phyloP scores from a whole-genome alignment of 2,329 filamentous ascomycete genomes.

The Pezicula rhizophila region DNA sequence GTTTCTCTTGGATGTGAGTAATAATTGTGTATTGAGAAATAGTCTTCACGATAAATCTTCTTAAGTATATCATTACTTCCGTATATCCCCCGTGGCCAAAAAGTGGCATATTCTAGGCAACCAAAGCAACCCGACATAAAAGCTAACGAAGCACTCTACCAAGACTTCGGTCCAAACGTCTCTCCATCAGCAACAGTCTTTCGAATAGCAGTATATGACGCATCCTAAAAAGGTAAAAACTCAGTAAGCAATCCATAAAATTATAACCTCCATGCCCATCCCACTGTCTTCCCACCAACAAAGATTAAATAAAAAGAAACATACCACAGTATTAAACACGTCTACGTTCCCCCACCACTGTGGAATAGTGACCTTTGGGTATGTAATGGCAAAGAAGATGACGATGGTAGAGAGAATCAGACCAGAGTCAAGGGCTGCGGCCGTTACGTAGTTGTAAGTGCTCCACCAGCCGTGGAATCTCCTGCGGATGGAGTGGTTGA shows the following conservation, averaged over 20 bases:
- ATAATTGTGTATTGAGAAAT: too few relatives aligned
- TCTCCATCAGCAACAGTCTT: constrained; percentile 44
- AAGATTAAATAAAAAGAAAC: not conserved
- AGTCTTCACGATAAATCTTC: too few relatives aligned
- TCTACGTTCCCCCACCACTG: constrained; percentile 65
- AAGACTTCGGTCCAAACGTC: constrained; percentile 54
- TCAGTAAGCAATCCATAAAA: not conserved
- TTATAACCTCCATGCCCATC: not conserved
- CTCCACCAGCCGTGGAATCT: constrained; percentile 61
- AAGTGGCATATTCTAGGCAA: too few relatives aligned
- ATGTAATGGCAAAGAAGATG: constrained; percentile 64
- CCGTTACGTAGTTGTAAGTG: constrained; percentile 66
- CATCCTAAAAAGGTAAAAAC: constrained; percentile 5
- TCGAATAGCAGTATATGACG: constrained; percentile 43
- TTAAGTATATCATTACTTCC: too few relatives aligned
- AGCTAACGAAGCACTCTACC: constrained; percentile 26
- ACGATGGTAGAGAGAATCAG: constrained; percentile 61
- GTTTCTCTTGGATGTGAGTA: too few relatives aligned
- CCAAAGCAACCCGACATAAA: too few relatives aligned
- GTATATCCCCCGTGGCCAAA: too few relatives aligned
- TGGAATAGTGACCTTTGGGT: constrained; percentile 56
- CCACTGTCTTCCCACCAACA: not conserved
- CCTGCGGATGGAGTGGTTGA: constrained; percentile 62
- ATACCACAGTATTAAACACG: constrained; percentile 51
- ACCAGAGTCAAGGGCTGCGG: constrained; percentile 63